These are phyloP conservation scores for Citrus australasica DNA, from an alignment of 345 rosid genomes.

Conservation along the genomic window DNA sequence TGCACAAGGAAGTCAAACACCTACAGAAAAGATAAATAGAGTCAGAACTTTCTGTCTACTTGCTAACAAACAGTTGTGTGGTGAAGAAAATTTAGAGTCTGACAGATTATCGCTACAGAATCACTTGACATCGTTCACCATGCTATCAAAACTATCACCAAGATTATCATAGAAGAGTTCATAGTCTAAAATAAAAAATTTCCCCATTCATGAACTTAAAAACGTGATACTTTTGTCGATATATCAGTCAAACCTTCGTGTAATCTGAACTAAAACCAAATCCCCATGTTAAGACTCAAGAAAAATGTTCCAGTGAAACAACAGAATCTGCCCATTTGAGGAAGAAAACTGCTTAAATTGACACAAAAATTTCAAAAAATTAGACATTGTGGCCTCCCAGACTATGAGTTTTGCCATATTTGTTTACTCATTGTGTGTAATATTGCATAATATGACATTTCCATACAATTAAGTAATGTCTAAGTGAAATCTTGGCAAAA, in stretches of 20 bases:
- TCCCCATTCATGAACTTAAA: neutral
- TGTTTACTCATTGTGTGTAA: neutral
- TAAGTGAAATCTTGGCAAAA: neutral
- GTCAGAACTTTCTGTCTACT: neutral
- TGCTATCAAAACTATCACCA: neutral
- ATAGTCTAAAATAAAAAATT: neutral
- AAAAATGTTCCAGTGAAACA: neutral
- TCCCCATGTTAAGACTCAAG: neutral
- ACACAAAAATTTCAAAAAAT: neutral
- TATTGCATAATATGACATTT: neutral
- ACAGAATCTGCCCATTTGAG: neutral
- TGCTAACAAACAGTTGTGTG: neutral
- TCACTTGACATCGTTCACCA: neutral
- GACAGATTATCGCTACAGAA: neutral
- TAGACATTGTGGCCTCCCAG: too few relatives aligned
- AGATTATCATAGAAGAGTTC: neutral
- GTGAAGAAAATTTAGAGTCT: neutral
- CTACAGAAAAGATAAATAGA: conserved; percentile 36
- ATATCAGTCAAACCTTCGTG: neutral
- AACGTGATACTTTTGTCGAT: neutral
- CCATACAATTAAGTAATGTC: neutral
- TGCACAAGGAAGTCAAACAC: conserved; percentile 96
- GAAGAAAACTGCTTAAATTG: neutral
- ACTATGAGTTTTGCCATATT: too few relatives aligned
- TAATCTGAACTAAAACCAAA: neutral